These are phyloP conservation scores for Cucurbita ficifolia DNA, from an alignment of 306 rosid genomes.

Conservation along the genomic window DNA sequence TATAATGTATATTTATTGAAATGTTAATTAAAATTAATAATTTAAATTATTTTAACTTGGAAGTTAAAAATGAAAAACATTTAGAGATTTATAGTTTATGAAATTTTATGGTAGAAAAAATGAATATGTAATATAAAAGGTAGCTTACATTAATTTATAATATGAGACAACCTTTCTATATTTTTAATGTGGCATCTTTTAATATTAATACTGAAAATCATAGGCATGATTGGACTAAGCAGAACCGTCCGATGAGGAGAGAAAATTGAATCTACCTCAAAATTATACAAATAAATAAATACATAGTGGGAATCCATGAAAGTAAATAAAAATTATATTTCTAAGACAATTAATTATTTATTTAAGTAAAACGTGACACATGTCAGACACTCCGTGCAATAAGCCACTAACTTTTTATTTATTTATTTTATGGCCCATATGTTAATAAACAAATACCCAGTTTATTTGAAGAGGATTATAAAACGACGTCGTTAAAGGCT, in stretches of 20 bases:
- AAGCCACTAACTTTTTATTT: conserved; percentile 1
- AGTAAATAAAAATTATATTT: not conserved
- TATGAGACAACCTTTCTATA: too few relatives aligned
- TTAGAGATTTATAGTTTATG: too few relatives aligned
- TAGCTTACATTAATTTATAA: too few relatives aligned
- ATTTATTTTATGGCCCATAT: not conserved
- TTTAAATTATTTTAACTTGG: too few relatives aligned
- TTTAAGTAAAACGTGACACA: not conserved
- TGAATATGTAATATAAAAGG: too few relatives aligned
- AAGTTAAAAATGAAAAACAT: too few relatives aligned
- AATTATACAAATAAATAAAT: not conserved
- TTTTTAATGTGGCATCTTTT: too few relatives aligned
- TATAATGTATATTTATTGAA: too few relatives aligned
- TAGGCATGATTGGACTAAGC: too few relatives aligned
- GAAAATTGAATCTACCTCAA: not conserved
- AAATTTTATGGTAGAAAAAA: too few relatives aligned
- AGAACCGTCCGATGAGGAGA: not conserved
- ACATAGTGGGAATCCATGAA: conserved; percentile 1
- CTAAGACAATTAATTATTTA: not conserved
- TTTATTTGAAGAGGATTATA: not conserved
- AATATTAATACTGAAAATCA: too few relatives aligned
- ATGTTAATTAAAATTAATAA: too few relatives aligned
- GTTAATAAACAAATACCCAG: not conserved
- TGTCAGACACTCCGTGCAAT: conserved; percentile 4
- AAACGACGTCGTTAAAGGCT: not conserved